These are phyloP conservation scores for Cystobasidiaceae sp. DNA, from an alignment of 1,284 basidiomycete species.

Conservation along the genomic window DNA sequence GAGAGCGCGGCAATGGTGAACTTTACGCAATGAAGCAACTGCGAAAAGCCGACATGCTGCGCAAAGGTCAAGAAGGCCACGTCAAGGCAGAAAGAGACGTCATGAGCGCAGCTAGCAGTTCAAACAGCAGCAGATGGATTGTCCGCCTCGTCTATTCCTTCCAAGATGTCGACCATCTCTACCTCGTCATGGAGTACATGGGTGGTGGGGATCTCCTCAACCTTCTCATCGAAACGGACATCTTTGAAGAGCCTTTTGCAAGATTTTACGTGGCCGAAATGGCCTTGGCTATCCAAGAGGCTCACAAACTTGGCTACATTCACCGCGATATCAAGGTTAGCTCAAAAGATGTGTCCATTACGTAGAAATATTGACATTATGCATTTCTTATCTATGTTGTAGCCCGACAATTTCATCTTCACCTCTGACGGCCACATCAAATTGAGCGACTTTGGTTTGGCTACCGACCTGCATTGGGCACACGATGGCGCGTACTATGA, in stretches of 20 bases:
- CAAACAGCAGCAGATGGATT: slow-evolving; percentile 69
- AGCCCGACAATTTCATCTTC: slow-evolving; percentile 82
- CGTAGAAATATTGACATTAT: slow-evolving; percentile 60
- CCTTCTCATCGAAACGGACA: slow-evolving; percentile 85
- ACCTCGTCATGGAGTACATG: slow-evolving; percentile 68
- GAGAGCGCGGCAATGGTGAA: slow-evolving; percentile 68
- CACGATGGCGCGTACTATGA: slow-evolving; percentile 85
- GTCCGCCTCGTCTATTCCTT: slow-evolving; percentile 82
- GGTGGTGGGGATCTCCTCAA: slow-evolving; percentile 93
- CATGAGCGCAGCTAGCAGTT: slow-evolving; percentile 60
- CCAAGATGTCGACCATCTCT: slow-evolving; percentile 86
- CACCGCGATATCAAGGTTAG: slow-evolving; percentile 72
- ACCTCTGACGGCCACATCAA: slow-evolving; percentile 87
- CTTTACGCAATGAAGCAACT: slow-evolving; percentile 97
- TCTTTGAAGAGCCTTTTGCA: slow-evolving; percentile 89
- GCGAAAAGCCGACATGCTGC: slow-evolving; percentile 92
- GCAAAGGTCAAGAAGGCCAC: slow-evolving; percentile 96
- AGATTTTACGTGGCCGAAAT: slow-evolving; percentile 96
- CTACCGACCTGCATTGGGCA: slow-evolving; percentile 58
- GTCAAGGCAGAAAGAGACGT: slow-evolving; percentile 85
- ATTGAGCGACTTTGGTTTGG: slow-evolving; percentile 91
- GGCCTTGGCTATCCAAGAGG: slow-evolving; percentile 90
- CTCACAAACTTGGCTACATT: slow-evolving; percentile 91
- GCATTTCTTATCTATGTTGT: slow-evolving; percentile 28
- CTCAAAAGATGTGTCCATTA: slow-evolving; percentile 57